Evolutionary conservation across 2,329 filamentous ascomycete genomes (phyloP).

Genomic region (Apiospora phragmitis): DNA sequence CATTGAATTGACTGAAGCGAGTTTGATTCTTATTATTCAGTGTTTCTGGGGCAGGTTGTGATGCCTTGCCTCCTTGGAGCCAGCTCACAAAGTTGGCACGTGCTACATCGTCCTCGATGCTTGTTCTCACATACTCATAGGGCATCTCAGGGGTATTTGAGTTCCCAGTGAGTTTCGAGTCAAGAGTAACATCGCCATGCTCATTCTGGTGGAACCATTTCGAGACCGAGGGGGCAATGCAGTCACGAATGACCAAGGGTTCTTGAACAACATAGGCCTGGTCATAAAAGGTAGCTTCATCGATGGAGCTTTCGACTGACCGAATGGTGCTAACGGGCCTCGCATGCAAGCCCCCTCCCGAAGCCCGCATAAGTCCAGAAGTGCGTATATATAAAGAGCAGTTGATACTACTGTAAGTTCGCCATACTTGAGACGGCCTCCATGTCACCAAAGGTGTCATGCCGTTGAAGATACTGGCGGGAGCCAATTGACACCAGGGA

Average conservation of each 20-base stretch:
- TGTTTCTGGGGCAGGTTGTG: neutral
- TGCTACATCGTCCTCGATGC: neutral
- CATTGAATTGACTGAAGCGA: conserved; percentile 57
- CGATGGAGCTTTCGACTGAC: neutral
- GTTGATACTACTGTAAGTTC: too few species aligned
- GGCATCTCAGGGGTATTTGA: neutral
- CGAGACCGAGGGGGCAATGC: neutral
- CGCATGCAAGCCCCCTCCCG: neutral
- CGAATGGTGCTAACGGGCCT: neutral
- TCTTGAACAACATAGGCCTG: neutral
- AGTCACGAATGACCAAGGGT: neutral
- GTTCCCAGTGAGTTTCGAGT: neutral
- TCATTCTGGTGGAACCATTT: neutral
- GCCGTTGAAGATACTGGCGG: neutral
- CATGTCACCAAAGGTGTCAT: neutral
- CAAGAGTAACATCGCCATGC: neutral
- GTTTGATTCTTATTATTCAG: conserved; percentile 13
- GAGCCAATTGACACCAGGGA: neutral
- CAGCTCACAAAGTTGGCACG: conserved; percentile 18
- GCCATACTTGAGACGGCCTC: neutral
- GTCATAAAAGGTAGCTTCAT: neutral
- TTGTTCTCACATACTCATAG: conserved; percentile 1
- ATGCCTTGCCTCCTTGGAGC: neutral
- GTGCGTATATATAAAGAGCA: neutral
- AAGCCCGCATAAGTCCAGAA: too few species aligned